A percentile compares a stretch with the other conserved stretches of the same genome.
Conservation (phyloP, 2,329 filamentous ascomycete species). For the Penicillium rolfsii region DNA sequence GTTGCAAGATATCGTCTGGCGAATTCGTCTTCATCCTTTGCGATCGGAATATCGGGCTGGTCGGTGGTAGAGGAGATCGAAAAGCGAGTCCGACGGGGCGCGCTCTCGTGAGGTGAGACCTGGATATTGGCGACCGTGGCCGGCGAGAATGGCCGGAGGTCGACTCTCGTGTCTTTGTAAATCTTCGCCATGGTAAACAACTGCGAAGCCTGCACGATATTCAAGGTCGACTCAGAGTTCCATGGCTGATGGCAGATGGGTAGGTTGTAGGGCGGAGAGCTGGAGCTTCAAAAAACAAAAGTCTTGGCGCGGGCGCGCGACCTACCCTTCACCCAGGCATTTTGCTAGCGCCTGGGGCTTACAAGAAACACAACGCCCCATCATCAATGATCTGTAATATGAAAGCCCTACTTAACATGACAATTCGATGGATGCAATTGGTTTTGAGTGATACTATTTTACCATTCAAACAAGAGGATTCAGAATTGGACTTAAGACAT, state of each 20-base stretch:
- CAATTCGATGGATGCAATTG: not conserved
- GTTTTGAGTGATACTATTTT: not conserved
- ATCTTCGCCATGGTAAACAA: conserved; percentile 64
- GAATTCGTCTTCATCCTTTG: conserved; percentile 69
- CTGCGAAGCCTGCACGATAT: conserved; percentile 22
- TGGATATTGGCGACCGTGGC: conserved; percentile 72
- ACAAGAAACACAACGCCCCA: not conserved
- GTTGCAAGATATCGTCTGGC: conserved; percentile 72
- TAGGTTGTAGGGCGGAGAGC: conserved; percentile 37
- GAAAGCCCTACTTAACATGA: not conserved
- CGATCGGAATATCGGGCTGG: conserved; percentile 42
- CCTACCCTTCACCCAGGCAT: not conserved
- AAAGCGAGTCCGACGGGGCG: conserved; percentile 52
- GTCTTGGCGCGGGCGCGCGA: conserved; percentile 37
- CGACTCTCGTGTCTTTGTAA: conserved; percentile 86
- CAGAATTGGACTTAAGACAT: not conserved
- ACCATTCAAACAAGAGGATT: not conserved
- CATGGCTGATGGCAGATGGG: conserved; percentile 34
- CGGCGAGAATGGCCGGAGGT: conserved; percentile 72
- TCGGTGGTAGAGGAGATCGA: conserved; percentile 50
- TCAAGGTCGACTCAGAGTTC: conserved; percentile 35
- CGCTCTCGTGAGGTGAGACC: conserved; percentile 57
- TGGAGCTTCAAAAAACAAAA: conserved; percentile 42
- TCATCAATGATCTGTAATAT: not conserved
- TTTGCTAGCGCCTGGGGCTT: not conserved